Evolutionary conservation across 2,329 filamentous ascomycete genomes (phyloP).

Genomic region (Aspergillus amoenus): DNA sequence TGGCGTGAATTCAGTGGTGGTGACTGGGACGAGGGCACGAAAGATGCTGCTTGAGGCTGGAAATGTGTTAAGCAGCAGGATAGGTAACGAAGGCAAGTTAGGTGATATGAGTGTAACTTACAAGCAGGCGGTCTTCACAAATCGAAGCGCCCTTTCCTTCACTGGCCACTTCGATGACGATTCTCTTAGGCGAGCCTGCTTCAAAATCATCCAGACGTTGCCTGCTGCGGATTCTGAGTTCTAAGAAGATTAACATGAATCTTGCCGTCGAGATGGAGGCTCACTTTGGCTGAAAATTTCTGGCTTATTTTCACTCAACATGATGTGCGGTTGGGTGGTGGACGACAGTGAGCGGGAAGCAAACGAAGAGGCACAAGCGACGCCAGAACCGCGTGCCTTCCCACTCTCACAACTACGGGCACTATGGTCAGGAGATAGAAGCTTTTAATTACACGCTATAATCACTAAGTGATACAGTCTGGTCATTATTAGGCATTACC

Average conservation of each 20-base stretch:
- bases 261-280: background rate
- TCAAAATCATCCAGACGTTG: background rate
- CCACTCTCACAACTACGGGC: too few relatives aligned
- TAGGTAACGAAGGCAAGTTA: background rate
- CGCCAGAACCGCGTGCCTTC: too few relatives aligned
- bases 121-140: background rate
- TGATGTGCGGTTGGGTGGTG: background rate
- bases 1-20: background rate
- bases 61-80: background rate
- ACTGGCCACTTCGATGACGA: background rate
- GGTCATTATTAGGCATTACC: too few relatives aligned
- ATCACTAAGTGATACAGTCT: too few relatives aligned
- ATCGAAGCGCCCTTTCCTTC: background rate
- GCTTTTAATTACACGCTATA: too few relatives aligned
- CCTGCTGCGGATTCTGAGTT: background rate
- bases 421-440: too few relatives aligned
- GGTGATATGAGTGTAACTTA: background rate
- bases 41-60: background rate
- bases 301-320: background rate
- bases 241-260: background rate
- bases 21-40: background rate
- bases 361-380: too few relatives aligned
- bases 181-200: background rate
- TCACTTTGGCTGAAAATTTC: background rate
- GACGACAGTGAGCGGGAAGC: background rate